A percentile compares a stretch with the other conserved stretches of the same genome.
phyloP scores from a whole-genome alignment of 768 basidiomycete genomes.

The Galerina marginata region DNA sequence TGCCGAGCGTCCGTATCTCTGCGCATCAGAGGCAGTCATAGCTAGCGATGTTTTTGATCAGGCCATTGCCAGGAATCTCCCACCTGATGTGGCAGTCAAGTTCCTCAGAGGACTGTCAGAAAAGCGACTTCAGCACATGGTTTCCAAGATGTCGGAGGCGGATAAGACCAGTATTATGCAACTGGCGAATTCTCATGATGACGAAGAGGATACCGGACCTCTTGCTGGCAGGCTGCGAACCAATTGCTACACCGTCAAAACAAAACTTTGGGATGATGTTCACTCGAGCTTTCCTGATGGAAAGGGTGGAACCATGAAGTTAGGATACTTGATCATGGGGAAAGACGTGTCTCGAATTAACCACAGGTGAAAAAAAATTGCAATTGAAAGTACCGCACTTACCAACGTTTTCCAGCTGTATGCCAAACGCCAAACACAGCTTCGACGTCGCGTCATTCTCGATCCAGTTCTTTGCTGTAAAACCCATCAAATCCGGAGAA shows the following conservation, averaged over 20 bases:
- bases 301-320: not conserved
- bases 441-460: slow-evolving; percentile 4
- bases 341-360: not conserved
- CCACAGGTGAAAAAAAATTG: not conserved
- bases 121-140: not conserved
- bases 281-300: not conserved
- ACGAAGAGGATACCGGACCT: not conserved
- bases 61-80: not conserved
- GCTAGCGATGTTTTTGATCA: not conserved
- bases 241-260: not conserved
- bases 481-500: slow-evolving; percentile 2
- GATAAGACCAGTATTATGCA: not conserved
- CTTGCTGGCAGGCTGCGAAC: not conserved
- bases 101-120: not conserved
- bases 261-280: not conserved
- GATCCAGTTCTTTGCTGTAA: not conserved
- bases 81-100: not conserved
- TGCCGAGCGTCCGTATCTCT: not conserved
- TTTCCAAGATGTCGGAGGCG: not conserved
- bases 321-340: not conserved
- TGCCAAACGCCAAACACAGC: not conserved
- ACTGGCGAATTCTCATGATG: not conserved
- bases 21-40: not conserved
- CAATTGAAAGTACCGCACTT: not conserved
- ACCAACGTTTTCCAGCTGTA: not conserved